phyloP scores from a whole-genome alignment of 2,329 filamentous ascomycete species.

The Ophiocordyceps polyrhachis-furcata region DNA sequence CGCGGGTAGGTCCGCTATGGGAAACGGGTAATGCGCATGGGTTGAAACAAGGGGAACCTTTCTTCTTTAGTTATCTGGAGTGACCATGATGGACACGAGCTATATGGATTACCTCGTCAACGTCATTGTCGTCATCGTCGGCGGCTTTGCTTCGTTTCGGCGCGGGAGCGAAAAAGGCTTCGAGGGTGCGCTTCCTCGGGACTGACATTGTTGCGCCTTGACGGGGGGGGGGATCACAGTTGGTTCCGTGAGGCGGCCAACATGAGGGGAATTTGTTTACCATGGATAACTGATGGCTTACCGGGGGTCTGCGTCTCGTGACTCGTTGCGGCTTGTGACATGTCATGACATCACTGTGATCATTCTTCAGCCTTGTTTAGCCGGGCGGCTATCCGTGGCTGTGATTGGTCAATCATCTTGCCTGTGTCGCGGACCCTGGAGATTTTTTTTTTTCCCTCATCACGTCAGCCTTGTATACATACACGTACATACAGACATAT shows the following conservation, averaged over 20 bases:
- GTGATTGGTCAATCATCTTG: neutral
- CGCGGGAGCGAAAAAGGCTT: slow-evolving; percentile 40
- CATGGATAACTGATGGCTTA: neutral
- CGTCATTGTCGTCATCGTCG: neutral
- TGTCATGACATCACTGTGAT: neutral
- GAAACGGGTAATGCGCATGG: slow-evolving; percentile 30
- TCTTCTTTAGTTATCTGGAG: neutral
- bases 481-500: no score
- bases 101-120: slow-evolving; percentile 1
- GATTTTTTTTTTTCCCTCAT: neutral
- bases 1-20: slow-evolving; percentile 24
- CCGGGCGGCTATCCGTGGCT: neutral
- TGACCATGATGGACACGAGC: neutral
- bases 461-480: slow-evolving; percentile 10
- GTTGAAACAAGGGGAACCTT: slow-evolving; percentile 6
- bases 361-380: slow-evolving; percentile 1
- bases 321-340: neutral
- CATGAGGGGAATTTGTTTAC: neutral
- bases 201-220: slow-evolving; percentile 3
- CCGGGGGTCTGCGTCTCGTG: neutral
- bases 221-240: neutral
- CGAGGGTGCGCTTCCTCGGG: slow-evolving; percentile 34
- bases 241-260: no score
- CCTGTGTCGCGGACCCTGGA: neutral
- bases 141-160: slow-evolving; percentile 9